Conservation (phyloP, 1,284 basidiomycete genomes). For the Trametes sp. region DNA sequence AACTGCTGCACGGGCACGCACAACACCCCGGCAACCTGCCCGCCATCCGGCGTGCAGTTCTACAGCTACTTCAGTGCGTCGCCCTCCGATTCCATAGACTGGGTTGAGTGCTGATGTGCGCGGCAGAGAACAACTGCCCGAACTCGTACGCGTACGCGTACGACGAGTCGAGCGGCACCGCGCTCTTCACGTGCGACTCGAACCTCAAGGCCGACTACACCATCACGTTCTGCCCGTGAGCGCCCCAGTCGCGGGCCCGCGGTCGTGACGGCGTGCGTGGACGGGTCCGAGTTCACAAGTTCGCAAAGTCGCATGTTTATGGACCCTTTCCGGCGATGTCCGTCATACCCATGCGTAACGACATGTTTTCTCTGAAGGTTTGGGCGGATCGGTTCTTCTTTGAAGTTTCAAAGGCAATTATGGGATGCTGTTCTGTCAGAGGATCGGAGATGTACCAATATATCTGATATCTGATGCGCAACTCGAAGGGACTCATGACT, state of each 20-base stretch:
- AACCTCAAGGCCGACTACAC: conserved; percentile 51
- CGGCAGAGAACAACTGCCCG: conserved; percentile 53
- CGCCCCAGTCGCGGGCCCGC: too few species aligned
- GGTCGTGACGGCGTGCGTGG: conserved; percentile 52
- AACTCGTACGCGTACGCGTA: conserved; percentile 58
- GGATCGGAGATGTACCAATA: not conserved
- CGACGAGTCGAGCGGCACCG: conserved; percentile 55
- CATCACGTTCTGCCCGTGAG: conserved; percentile 57
- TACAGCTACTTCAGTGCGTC: conserved; percentile 57
- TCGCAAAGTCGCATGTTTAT: too few species aligned
- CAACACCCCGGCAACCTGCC: conserved; percentile 52
- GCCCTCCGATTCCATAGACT: not conserved
- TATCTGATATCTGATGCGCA: not conserved
- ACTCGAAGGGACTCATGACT: not conserved
- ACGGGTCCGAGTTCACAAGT: too few species aligned
- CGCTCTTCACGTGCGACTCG: conserved; percentile 53
- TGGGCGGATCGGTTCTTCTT: too few species aligned
- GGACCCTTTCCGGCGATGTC: too few species aligned
- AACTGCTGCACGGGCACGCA: conserved; percentile 56
- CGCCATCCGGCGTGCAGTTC: conserved; percentile 48
- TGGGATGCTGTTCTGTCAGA: not conserved
- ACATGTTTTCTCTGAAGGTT: too few species aligned
- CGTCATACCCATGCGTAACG: too few species aligned
- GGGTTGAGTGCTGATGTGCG: not conserved
- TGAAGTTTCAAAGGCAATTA: too few species aligned